Base-by-base conservation (phyloP, 345 rosid genomes). In the Angophora floribunda region DNA sequence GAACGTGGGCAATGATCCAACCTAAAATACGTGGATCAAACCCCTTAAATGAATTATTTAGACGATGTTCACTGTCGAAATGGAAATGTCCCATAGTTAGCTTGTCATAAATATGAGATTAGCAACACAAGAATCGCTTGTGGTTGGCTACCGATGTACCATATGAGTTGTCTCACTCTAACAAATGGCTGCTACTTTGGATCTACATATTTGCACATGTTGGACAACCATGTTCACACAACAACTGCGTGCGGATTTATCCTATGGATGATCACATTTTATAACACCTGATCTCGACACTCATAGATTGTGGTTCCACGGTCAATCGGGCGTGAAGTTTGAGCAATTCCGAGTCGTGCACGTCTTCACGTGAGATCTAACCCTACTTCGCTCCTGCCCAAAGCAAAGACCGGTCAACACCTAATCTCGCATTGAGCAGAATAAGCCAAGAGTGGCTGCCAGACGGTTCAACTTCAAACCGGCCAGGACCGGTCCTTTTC, bases 41-140 rank as follows among this genome's bases (percentile, higher is more conserved):
- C 8, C 22, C 47, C 24, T 36, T 36, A 9, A 41, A 36, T 9
- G 6, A 36, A 9, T 36, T 75, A 36, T 41, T 9, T 10, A 75
- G 2, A 75, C 26, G 22, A 75, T 5, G 49, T 19, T 36, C 13
- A 41, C 14, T 36, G 0, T 75, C 24, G 7, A n/a, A 63, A n/a
- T 13, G 10, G 28, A 75, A 41, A 41, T 19, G 28, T 41, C 26
- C 8, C 15, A 5, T 41, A 4, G 24, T 28, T 41, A 75, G 15
- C 84, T 19, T 21, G 28, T 6, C 1, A 0, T 75, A 21, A 19
- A 41, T 19, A 5, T 4, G 26, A 36, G 8, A 75, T 21, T 8
- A 19, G 19, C 0, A 0, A 19, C 28, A 21, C 4, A 6, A 10
- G 7, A 75, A 19, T 0, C 1, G 0, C 41, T 6, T 16, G 3